Base-by-base conservation (phyloP, 352 stramenopile species). In the Phytophthora melonis region DNA sequence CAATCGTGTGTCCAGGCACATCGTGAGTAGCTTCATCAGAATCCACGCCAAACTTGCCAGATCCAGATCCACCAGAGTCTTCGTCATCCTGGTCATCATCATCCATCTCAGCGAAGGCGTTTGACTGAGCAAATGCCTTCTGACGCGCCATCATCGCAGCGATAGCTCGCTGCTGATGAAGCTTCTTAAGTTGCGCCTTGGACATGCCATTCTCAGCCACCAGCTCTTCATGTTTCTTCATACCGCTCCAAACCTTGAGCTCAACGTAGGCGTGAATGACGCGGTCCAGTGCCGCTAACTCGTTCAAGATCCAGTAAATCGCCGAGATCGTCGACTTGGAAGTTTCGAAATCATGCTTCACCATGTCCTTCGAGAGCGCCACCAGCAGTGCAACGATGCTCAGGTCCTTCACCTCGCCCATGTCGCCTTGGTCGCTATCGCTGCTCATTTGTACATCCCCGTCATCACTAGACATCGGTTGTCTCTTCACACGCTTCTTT, bases 71-170 rank as follows among this genome's bases (percentile, higher is more conserved):
- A 34, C 64, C 54, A 9, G 63, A 56, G 25, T 84, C 70, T 13
- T 80, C 77, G 21, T 91, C 82, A 14, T 90, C 79, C 45, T 92
- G 72, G 58, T 91, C 77, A 0, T 93, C 83, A 4, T 90, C 82
- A 32, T 90, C 83, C 86, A 95, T 89, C 10, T 93, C 83, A 3
- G 81, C 77, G 36, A 95, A 93, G 30, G 83, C 81, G 16, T 65
- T 81, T 18, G 88, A 93, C 61, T 93, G 78, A 1, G 89, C 82
- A 69, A 95, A 95, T 4, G 89, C 87, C 39, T 85, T 88, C 57
- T 95, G 89, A 4, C 87, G 84, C n/a, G 83, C 82, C 72, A 92
- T 80, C 90, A 97, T 97, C 16, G 89, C 88, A 54, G 90, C 84
- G 49, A 97, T 95, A 18, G 90, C 90, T 36, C 86, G 86, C 36